Evolutionary conservation across 2,329 filamentous ascomycete genomes (phyloP), one percentile per base, ranked within the genome.

Genomic region (Colletotrichum filicis): DNA sequence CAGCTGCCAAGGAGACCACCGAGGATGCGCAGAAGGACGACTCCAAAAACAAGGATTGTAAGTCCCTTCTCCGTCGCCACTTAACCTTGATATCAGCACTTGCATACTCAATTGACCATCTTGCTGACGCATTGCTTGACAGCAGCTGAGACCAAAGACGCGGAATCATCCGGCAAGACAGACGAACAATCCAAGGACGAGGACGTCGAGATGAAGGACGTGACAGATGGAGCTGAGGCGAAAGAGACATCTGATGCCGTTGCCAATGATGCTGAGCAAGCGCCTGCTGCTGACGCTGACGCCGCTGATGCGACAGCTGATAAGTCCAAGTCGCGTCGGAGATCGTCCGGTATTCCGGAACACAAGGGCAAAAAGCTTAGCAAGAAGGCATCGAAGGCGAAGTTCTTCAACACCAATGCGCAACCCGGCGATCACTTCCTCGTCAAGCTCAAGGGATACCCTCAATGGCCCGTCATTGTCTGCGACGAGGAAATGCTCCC

Each of bases 401-500:
- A 92, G 80, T 87, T 93, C 75, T 89, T 89, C 57, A 90, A 95
- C 77, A 88, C 94, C 66, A 91, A 98, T 80, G 95, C 94, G 75
- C 89, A 97, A 85, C 94, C 97, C 5, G 97, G 97, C 77, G 93
- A 98, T 79, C 93, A 95, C 84, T 98, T 93, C 84, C 92, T 97
- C 80, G 95, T 97, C 76, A 94, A 95, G 82, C 92, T 99, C 83
- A 98, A 97, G 87, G 97, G 96, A 73, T 97, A 94, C 83, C 94
- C 97, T 37, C 92, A 94, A 52, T 99, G 97, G 97, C 97, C 97
- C 19, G 93, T 95, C 67, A 94, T 99, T 80, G 91, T 99, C 78
- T 97, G 94, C 82, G 95, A 98, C 80, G 96, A 99, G 82, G 92
- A 93, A 74, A 98, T 99, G 92, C 91, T 99, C 24, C 96, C 97